Evolutionary conservation across 2,329 filamentous ascomycete genomes (phyloP).

Genomic region (Claviceps capensis): DNA sequence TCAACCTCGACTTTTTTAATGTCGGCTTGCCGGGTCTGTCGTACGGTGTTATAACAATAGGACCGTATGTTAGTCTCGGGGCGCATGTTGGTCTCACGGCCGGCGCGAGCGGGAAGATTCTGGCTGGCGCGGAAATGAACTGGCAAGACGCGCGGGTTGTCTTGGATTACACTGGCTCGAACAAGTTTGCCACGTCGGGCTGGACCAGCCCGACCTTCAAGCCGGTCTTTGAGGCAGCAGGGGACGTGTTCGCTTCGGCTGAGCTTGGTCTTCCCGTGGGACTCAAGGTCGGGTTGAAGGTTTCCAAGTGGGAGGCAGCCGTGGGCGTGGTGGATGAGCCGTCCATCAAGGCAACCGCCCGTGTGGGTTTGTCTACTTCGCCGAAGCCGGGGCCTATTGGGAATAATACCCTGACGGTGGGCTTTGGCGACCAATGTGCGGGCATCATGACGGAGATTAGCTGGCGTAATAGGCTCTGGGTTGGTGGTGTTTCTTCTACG

Average conservation of each 20-base stretch:
- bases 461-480: constrained; percentile 15
- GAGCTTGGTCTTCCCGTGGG: constrained; percentile 16
- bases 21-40: constrained; percentile 13
- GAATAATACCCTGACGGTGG: constrained; percentile 5
- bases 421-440: constrained; percentile 12
- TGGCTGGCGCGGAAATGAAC: constrained; percentile 17
- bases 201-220: constrained; percentile 16
- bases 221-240: constrained; percentile 15
- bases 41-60: constrained; percentile 15
- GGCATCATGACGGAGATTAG: constrained; percentile 15
- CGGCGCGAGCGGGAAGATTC: constrained; percentile 12
- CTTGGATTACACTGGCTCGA: constrained; percentile 13
- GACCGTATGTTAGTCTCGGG: constrained; percentile 13
- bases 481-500: constrained; percentile 8
- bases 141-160: constrained; percentile 2
- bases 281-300: constrained; percentile 13
- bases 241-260: constrained; percentile 13
- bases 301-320: constrained; percentile 10
- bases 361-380: constrained; percentile 8
- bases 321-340: constrained; percentile 15
- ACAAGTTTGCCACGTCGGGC: constrained; percentile 9
- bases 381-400: background rate
- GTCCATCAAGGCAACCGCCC: constrained; percentile 13
- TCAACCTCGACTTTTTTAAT: constrained; percentile 11
- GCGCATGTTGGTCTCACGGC: constrained; percentile 11